These are phyloP conservation scores for Populus hybrid DNA, from an alignment of 441 rosid genomes.

Conservation along the genomic window DNA sequence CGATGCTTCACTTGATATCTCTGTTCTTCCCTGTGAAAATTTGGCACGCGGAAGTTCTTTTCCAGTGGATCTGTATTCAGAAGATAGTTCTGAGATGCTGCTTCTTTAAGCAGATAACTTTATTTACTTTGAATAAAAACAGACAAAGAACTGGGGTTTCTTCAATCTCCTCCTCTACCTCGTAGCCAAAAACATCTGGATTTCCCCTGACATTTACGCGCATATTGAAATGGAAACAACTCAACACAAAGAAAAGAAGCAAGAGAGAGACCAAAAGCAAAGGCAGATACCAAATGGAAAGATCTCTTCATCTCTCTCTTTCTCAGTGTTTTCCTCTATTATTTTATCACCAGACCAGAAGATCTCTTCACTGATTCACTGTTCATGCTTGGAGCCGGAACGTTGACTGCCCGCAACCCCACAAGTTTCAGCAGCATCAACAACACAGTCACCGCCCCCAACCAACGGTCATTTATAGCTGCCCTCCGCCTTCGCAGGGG, in stretches of 20 bases:
- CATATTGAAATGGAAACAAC: background rate
- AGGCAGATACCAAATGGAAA: too few species aligned
- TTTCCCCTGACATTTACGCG: background rate
- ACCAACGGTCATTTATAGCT: slow-evolving; percentile 23
- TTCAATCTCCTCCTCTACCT: background rate
- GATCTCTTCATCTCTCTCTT: too few species aligned
- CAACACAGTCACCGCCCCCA: slow-evolving; percentile 25
- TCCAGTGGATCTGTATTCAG: background rate
- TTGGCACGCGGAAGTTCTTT: background rate
- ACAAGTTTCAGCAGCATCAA: slow-evolving; percentile 28
- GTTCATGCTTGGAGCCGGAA: too few species aligned
- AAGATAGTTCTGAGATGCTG: background rate
- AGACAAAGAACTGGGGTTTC: background rate
- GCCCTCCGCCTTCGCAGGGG: slow-evolving; percentile 43
- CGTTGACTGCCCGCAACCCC: too few species aligned
- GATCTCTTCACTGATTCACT: too few species aligned
- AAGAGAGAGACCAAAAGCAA: too few species aligned
- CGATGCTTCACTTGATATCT: background rate
- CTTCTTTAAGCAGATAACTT: background rate
- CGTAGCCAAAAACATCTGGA: background rate
- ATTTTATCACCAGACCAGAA: too few species aligned
- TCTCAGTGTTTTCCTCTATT: too few species aligned
- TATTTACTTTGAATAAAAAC: too few species aligned
- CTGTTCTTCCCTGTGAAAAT: background rate
- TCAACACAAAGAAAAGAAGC: too few species aligned